phyloP scores from a whole-genome alignment of 306 rosid genomes.

The Oxytropis ochrocephala region DNA sequence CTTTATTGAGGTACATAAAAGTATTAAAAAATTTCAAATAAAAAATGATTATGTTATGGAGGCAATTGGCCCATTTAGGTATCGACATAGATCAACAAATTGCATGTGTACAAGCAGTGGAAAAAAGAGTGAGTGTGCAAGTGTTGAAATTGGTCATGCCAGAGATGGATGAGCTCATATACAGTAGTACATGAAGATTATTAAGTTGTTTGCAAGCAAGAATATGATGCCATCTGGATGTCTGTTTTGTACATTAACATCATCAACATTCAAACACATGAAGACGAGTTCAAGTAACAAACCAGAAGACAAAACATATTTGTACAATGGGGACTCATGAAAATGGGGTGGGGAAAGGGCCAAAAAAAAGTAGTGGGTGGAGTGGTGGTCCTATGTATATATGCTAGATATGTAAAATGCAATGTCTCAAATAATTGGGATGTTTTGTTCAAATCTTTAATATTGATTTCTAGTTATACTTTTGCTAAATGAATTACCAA shows the following conservation, averaged over 20 bases:
- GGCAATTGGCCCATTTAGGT: too few species aligned
- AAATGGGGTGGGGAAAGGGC: not conserved
- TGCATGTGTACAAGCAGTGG: not conserved
- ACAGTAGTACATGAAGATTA: not conserved
- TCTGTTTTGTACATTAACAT: not conserved
- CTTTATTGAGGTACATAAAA: too few species aligned
- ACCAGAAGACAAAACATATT: slow-evolving; percentile 6
- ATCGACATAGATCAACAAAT: too few species aligned
- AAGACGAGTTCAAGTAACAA: not conserved
- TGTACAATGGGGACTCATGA: slow-evolving; percentile 27
- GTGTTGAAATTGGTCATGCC: not conserved
- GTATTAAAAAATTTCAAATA: too few species aligned
- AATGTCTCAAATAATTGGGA: too few species aligned
- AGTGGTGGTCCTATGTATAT: not conserved
- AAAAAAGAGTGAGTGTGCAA: not conserved
- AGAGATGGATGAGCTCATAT: not conserved
- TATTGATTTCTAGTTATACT: too few species aligned
- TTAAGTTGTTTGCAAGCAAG: not conserved
- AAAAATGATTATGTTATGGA: too few species aligned
- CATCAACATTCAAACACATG: not conserved
- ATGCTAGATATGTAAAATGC: not conserved
- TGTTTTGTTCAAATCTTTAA: too few species aligned
- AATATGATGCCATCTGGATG: slow-evolving; percentile 4
- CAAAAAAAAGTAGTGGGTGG: not conserved
- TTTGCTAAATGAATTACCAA: too few species aligned